Evolutionary conservation across 2,329 filamentous ascomycete species (phyloP).

Genomic region (Ophiostoma ulmi): DNA sequence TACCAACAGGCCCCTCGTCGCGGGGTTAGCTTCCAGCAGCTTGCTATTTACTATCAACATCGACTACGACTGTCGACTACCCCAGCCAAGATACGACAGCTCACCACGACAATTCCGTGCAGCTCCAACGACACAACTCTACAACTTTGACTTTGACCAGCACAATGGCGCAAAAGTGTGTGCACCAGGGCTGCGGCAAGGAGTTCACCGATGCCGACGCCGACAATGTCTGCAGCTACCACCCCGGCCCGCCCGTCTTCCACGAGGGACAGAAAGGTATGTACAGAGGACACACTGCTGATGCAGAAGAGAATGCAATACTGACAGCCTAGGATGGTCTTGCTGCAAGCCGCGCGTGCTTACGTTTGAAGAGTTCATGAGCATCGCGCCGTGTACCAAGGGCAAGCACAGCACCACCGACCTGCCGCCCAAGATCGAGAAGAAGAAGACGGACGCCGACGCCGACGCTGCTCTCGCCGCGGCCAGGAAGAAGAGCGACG

Average conservation of each 20-base stretch:
- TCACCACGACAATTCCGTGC: not conserved
- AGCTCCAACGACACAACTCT: not conserved
- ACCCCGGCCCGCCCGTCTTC: conserved; percentile 89
- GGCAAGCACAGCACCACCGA: conserved; percentile 91
- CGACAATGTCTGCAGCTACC: conserved; percentile 81
- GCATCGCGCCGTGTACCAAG: conserved; percentile 84
- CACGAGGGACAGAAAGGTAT: conserved; percentile 98
- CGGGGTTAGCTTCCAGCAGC: not conserved
- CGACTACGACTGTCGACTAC: not conserved
- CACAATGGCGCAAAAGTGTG: conserved; percentile 75
- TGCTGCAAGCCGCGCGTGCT: conserved; percentile 96
- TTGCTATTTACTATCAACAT: not conserved
- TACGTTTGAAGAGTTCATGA: conserved; percentile 96
- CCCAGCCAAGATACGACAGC: not conserved
- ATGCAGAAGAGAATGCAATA: not conserved
- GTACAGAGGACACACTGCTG: conserved; percentile 23
- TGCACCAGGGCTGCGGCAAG: conserved; percentile 95
- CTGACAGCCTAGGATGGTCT: conserved; percentile 70
- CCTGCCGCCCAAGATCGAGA: conserved; percentile 55
- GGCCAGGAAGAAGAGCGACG: not conserved
- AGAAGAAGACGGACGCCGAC: conserved; percentile 47
- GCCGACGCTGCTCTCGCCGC: conserved; percentile 48
- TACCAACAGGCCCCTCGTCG: not conserved
- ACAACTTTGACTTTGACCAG: not conserved
- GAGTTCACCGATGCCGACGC: conserved; percentile 62